Evolutionary conservation across 2,329 filamentous ascomycete species (phyloP).

Genomic region (Cladobotryum protrusum): DNA sequence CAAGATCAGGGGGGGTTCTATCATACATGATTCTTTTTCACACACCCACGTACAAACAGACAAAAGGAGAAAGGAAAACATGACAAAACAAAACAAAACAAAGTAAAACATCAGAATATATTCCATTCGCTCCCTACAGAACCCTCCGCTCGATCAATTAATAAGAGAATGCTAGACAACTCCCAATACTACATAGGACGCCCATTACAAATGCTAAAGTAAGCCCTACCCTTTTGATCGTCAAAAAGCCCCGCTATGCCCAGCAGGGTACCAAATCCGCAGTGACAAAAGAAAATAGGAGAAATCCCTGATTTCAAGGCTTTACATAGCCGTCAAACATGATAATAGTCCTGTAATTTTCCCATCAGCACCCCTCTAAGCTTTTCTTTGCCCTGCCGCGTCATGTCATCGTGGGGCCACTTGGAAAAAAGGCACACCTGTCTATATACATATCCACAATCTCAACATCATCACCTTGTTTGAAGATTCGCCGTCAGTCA

Average conservation of each 20-base stretch:
- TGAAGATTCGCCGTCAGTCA: background rate
- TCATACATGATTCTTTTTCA: too few relatives aligned
- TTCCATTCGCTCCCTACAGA: background rate
- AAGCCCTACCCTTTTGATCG: constrained; percentile 3
- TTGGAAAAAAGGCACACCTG: constrained; percentile 1
- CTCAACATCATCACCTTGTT: background rate
- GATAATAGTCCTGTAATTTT: constrained; percentile 1
- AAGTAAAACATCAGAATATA: background rate
- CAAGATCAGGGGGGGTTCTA: too few relatives aligned
- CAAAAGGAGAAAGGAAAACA: too few relatives aligned
- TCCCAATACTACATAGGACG: background rate
- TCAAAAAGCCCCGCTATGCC: constrained; percentile 5
- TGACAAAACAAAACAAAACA: too few relatives aligned
- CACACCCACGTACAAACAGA: too few relatives aligned
- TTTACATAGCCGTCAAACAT: constrained; percentile 1
- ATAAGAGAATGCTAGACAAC: background rate
- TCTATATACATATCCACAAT: constrained; percentile 7
- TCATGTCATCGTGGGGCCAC: constrained; percentile 9
- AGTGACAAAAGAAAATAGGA: constrained; percentile 2
- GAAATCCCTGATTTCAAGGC: background rate
- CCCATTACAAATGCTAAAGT: background rate
- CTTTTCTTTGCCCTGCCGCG: constrained; percentile 6
- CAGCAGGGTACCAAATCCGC: constrained; percentile 8
- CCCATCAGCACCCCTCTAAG: constrained; percentile 5
- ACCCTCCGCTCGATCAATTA: background rate